These are phyloP conservation scores for Ramalina peruviana DNA, from an alignment of 495 filamentous ascomycete species.

Conservation along the genomic window DNA sequence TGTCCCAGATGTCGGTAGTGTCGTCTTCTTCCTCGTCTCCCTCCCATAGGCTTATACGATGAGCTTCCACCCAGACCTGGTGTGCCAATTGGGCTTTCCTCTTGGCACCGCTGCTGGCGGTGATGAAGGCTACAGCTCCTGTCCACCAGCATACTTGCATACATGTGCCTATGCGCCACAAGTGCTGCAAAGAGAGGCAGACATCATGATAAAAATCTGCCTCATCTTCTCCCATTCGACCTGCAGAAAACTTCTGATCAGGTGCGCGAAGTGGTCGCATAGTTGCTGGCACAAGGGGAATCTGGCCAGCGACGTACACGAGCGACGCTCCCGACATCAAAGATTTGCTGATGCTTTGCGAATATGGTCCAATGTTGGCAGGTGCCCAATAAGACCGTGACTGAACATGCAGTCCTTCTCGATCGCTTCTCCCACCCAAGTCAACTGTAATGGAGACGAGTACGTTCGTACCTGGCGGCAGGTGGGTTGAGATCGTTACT, in stretches of 20 bases:
- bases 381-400: constrained; percentile 94
- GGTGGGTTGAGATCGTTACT: constrained; percentile 55
- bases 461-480: constrained; percentile 45
- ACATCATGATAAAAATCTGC: constrained; percentile 31
- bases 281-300: constrained; percentile 68
- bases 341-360: constrained; percentile 64
- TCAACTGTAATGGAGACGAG: constrained; percentile 42
- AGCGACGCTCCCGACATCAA: constrained; percentile 16
- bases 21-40: constrained; percentile 26
- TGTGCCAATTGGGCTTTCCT: constrained; percentile 30
- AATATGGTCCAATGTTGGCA: constrained; percentile 95
- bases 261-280: constrained; percentile 42
- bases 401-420: constrained; percentile 73
- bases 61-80: constrained; percentile 37
- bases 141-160: constrained; percentile 62
- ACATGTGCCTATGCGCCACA: constrained; percentile 67
- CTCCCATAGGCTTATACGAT: constrained; percentile 16
- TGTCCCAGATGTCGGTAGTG: constrained; percentile 61
- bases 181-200: constrained; percentile 68
- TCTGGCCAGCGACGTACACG: constrained; percentile 72
- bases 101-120: constrained; percentile 13
- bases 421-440: constrained; percentile 18
- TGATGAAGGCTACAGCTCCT: constrained; percentile 58
- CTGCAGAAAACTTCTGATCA: neutral
- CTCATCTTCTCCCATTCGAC: constrained; percentile 14